Conservation (phyloP, 306 rosid genomes). For the Prunus campanulata region DNA sequence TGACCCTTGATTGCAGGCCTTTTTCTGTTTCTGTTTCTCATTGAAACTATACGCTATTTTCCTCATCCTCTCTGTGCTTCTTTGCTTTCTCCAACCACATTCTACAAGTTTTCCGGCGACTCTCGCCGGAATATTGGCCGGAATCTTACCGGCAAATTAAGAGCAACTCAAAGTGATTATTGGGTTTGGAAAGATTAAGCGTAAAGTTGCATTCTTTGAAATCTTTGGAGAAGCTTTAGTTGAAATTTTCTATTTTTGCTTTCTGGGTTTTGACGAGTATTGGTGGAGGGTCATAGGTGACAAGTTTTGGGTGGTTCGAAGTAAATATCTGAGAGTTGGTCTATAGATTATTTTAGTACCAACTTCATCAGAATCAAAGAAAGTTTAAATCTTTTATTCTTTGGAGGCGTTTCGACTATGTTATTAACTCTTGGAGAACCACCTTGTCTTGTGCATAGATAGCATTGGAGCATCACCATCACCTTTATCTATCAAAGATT, state of each 20-base stretch:
- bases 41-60: neutral
- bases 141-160: neutral
- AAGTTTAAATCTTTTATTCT: slow-evolving; percentile 21
- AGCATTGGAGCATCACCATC: neutral
- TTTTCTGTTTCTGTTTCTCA: neutral
- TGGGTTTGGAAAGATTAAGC: neutral
- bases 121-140: neutral
- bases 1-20: neutral
- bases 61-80: neutral
- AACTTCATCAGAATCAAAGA: slow-evolving; percentile 22
- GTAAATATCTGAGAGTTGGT: neutral
- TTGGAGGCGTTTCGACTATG: slow-evolving; percentile 10
- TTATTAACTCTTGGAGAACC: neutral
- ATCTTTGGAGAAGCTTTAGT: neutral
- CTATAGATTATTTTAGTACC: slow-evolving; percentile 6
- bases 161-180: neutral
- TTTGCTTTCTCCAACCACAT: neutral
- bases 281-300: neutral
- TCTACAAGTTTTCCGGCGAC: neutral
- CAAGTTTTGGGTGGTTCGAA: neutral
- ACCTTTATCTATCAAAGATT: neutral
- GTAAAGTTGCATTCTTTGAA: neutral
- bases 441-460: neutral
- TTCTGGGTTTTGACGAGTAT: slow-evolving; percentile 7
- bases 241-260: neutral